These are phyloP conservation scores for Kurtzmaniella fragi DNA, from an alignment of 805 yeast species.

Conservation along the genomic window DNA sequence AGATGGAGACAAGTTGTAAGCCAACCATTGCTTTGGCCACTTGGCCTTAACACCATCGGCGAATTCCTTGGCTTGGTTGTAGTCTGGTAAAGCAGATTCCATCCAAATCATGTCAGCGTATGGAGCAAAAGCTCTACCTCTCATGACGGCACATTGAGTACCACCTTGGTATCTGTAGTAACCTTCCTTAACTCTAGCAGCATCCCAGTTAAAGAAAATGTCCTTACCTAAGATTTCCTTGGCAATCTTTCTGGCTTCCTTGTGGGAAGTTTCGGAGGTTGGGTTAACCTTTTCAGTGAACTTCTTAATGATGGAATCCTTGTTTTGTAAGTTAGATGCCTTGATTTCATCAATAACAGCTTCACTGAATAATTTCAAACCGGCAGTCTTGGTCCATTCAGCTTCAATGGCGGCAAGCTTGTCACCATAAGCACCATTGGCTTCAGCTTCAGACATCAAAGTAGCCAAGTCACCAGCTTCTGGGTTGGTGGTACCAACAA, in stretches of 20 bases:
- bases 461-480: constrained; percentile 67
- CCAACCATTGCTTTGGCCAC: constrained; percentile 91
- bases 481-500: constrained; percentile 89
- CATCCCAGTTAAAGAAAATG: constrained; percentile 90
- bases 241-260: constrained; percentile 76
- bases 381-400: constrained; percentile 79
- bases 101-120: constrained; percentile 96
- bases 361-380: constrained; percentile 82
- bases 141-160: constrained; percentile 93
- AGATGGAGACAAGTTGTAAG: constrained; percentile 94
- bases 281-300: constrained; percentile 72
- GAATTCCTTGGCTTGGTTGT: constrained; percentile 87
- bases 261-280: constrained; percentile 66
- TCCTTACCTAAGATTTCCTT: constrained; percentile 74
- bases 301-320: constrained; percentile 55
- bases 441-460: constrained; percentile 78
- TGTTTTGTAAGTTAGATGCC: constrained; percentile 52
- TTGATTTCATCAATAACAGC: constrained; percentile 84
- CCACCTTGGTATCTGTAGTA: constrained; percentile 96
- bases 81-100: constrained; percentile 96
- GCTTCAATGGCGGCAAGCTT: constrained; percentile 69
- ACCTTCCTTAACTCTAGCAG: constrained; percentile 93
- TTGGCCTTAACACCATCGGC: constrained; percentile 82
- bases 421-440: constrained; percentile 64
- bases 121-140: constrained; percentile 93